Percentiles rank a stretch among this genome's conserved stretches.
phyloP scores from a whole-genome alignment of 805 yeast genomes.

The Kodamaea lidongshanica region DNA sequence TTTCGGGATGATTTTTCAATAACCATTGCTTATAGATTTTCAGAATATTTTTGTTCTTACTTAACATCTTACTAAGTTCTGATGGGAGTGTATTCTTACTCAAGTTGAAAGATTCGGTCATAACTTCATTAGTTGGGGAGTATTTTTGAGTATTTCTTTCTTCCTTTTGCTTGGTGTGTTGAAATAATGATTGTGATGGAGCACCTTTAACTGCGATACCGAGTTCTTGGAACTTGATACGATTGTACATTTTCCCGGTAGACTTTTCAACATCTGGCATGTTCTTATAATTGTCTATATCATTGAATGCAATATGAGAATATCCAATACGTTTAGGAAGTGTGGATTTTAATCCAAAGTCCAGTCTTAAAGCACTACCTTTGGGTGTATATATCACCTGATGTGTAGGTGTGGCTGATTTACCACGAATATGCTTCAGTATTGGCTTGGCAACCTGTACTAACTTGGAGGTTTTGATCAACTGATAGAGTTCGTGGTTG shows the following conservation, averaged over 20 bases:
- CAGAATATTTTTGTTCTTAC: conserved; percentile 43
- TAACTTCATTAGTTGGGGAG: conserved; percentile 15
- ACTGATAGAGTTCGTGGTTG: conserved; percentile 27
- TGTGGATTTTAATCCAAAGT: conserved; percentile 70
- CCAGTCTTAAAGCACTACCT: conserved; percentile 56
- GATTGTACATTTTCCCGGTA: conserved; percentile 53
- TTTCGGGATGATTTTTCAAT: conserved; percentile 41
- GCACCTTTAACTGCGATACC: conserved; percentile 44
- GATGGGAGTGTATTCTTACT: conserved; percentile 19
- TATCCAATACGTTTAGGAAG: conserved; percentile 58
- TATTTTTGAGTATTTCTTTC: conserved; percentile 9
- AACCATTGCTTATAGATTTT: conserved; percentile 52
- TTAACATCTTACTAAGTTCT: conserved; percentile 29
- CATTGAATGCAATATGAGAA: conserved; percentile 56
- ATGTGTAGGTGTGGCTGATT: conserved; percentile 50
- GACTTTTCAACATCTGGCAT: conserved; percentile 67
- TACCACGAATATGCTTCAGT: conserved; percentile 25
- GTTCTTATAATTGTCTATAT: conserved; percentile 59
- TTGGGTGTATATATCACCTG: conserved; percentile 68
- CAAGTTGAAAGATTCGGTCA: conserved; percentile 29
- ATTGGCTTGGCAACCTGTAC: conserved; percentile 42
- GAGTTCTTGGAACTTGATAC: conserved; percentile 62
- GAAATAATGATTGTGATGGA: conserved; percentile 30
- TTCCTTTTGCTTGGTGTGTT: conserved; percentile 14
- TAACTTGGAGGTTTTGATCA: conserved; percentile 36